These are phyloP conservation scores for Brassica cretica DNA, from an alignment of 345 rosid species.

Conservation along the genomic window DNA sequence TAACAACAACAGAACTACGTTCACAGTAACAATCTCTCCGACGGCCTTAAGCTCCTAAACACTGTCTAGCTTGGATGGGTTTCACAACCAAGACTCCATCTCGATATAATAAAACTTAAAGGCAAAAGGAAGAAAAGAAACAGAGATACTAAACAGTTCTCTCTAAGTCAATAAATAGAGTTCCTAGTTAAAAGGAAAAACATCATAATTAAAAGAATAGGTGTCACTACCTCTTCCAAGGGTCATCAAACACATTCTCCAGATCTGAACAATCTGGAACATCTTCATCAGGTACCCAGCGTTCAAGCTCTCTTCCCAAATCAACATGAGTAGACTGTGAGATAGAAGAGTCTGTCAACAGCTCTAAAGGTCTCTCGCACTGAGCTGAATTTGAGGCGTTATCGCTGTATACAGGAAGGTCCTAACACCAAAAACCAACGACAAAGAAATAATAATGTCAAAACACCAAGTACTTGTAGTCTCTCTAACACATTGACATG, in stretches of 20 bases:
- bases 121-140: slow-evolving; percentile 15
- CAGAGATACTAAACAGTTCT: not conserved
- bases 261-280: slow-evolving; percentile 66
- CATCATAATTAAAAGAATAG: slow-evolving; percentile 5
- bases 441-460: slow-evolving; percentile 15
- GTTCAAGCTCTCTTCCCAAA: slow-evolving; percentile 74
- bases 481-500: slow-evolving; percentile 8
- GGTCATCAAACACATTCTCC: slow-evolving; percentile 73
- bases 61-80: slow-evolving; percentile 5
- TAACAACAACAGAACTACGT: not conserved
- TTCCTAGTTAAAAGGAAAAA: slow-evolving; percentile 17
- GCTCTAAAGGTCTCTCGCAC: slow-evolving; percentile 58
- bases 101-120: not conserved
- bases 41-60: slow-evolving; percentile 8
- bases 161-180: slow-evolving; percentile 5
- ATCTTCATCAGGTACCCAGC: slow-evolving; percentile 90
- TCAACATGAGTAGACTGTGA: slow-evolving; percentile 66
- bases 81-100: not conserved
- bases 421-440: slow-evolving; percentile 47
- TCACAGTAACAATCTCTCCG: not conserved
- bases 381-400: slow-evolving; percentile 55
- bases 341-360: slow-evolving; percentile 74
- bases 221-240: slow-evolving; percentile 65
- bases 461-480: not conserved
- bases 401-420: slow-evolving; percentile 67